Evolutionary conservation across 2,329 filamentous ascomycete species (phyloP), one percentile per base, ranked within the genome.

Genomic region (Alternaria brassicicola): DNA sequence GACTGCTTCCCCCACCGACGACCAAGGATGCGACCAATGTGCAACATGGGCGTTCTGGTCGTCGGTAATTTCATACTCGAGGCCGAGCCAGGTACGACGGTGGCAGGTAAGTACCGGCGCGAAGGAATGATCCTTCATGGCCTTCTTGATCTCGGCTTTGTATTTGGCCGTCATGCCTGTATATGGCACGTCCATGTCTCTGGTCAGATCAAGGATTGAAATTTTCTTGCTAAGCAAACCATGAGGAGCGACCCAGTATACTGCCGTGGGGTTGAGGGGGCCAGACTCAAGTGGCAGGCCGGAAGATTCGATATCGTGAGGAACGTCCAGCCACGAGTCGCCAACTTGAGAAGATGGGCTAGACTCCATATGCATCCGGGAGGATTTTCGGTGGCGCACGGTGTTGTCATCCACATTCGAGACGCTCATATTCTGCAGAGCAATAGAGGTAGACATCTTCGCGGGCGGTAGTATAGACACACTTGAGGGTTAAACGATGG

Each of bases 171-270:
- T 60, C 28, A 72, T 55, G 30, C 59, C 65, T 9, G 64, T 58
- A 54, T 65, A 68, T 25, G 64, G 64, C 5, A 58, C 35, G n/a
- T 51, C 15, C 28, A 67, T 59, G 51, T 62, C 56, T 9, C 51
- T 46, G 1, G 68, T 66, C 9, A 70, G 55, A 43, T 72, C 59
- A 36, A 70, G 59, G 17, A 69, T 55, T 4, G 57, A 57, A 59
- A 69, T 64, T 2, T 61, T 45, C 31, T 60, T 60, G 15, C 66
- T 57, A 47, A 70, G 57, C 30, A 63, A 19, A 21, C 61, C 57
- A 49, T 70, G 67, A 3, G 63, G 66, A 17, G 65, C 42, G 21
- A 72, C 56, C 67, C 65, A 70, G 46, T 67, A 70, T 4, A 60
- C 60, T 47, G 45, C 50, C 21, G 63, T 70, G 3, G 69, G 67